These are phyloP conservation scores for Lobosporangium transversale DNA, from an alignment of 192 early-diverging fungal genomes.

Conservation along the genomic window DNA sequence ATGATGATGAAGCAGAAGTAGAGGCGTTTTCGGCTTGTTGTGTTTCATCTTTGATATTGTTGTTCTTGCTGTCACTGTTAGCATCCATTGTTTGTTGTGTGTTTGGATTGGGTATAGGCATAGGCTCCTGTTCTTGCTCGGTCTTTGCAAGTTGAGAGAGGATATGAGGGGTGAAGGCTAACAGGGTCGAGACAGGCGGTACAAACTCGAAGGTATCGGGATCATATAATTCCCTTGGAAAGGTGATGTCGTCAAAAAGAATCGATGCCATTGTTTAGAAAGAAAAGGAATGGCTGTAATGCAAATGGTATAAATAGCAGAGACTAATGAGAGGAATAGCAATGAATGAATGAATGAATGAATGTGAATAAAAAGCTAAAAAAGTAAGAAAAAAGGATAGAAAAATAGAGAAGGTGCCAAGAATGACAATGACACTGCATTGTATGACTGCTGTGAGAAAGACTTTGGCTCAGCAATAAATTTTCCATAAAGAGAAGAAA, in stretches of 20 bases:
- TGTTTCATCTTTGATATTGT: background rate
- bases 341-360: too few relatives aligned
- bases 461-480: too few relatives aligned
- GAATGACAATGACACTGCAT: too few relatives aligned
- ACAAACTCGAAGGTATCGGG: constrained; percentile 56
- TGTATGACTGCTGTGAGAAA: too few relatives aligned
- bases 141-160: constrained; percentile 57
- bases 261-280: constrained; percentile 54
- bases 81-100: background rate
- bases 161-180: constrained; percentile 62
- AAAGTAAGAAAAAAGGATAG: too few relatives aligned
- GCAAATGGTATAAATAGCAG: too few relatives aligned
- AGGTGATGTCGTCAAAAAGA: constrained; percentile 61
- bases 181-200: constrained; percentile 54
- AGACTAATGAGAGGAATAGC: too few relatives aligned
- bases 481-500: too few relatives aligned
- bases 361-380: too few relatives aligned
- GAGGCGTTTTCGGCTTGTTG: background rate
- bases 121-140: constrained; percentile 54
- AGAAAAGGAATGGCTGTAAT: too few relatives aligned
- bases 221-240: constrained; percentile 60
- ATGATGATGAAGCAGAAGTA: background rate
- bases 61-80: background rate
- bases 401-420: too few relatives aligned
- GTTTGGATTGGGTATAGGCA: constrained; percentile 9